Base-by-base conservation (phyloP, 1,284 basidiomycete species). In the Ceratobasidium sp. region DNA sequence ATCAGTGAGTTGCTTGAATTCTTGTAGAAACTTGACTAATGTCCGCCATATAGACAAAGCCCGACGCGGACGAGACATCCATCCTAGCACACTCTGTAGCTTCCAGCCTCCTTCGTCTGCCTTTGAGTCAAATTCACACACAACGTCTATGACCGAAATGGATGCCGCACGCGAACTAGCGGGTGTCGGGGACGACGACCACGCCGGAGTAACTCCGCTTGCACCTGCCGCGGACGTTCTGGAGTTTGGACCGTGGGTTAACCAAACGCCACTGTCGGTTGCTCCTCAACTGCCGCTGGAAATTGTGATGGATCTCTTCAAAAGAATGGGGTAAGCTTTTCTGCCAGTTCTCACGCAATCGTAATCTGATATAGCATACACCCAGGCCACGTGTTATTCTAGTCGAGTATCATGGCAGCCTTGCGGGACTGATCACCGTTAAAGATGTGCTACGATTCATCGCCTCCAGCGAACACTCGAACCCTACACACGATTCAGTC, bases 261-360 rank as follows among this genome's bases (percentile, higher is more conserved):
- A 98, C 80, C 91, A 94, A 92, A 97, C 94, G 0, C 95, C 96
- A 0, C 86, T 99, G 74, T 94, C 92, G 0, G 96, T 98, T 1
- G 92, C 94, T n/a, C 92, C 95, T 0, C 92, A 93, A 76, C 88
- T 98, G 75, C 95, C 96, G 0, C 84, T 99, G 49, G 97, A 99
- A 81, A 96, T 98, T 72, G 95, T 97, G 13, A 95, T 98, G 91
- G 94, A 98, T 80, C 83, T 98, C 32, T 98, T 98, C 85, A 93
- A 96, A 78, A 88, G 94, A 61, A 93, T 98, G 91, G 96, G 97
- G 96, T 96, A 79, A 76, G 93, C 86, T 32, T 57, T 62, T 49
- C 46, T 28, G 44, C 50, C 30, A 23, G 5, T 28, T 6, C 30
- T 74, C 44, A 38, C 18, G 23, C 26, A 26, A 52, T 28, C 5